These are phyloP conservation scores for Mesembryanthemum crystallinum DNA, from an alignment of 148 eudicot species.

Conservation along the genomic window DNA sequence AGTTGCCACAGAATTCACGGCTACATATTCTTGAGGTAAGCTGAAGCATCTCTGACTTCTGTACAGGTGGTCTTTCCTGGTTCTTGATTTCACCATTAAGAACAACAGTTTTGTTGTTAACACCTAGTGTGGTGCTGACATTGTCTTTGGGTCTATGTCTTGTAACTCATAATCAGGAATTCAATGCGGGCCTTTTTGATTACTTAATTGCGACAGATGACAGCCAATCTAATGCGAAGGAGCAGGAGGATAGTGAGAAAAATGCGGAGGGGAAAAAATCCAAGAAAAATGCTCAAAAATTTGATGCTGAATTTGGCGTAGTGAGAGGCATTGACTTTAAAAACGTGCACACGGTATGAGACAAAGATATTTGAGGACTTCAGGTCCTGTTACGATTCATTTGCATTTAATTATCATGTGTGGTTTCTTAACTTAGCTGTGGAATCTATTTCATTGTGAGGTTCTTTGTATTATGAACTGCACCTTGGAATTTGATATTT, in stretches of 20 bases:
- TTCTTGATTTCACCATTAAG: background rate
- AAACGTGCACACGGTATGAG: slow-evolving; percentile 80
- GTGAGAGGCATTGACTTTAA: slow-evolving; percentile 97
- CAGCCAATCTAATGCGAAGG: slow-evolving; percentile 48
- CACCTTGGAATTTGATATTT: background rate
- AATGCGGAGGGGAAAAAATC: slow-evolving; percentile 45
- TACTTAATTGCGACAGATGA: slow-evolving; percentile 88
- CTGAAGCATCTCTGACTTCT: background rate
- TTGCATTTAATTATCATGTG: background rate
- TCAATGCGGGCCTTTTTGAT: slow-evolving; percentile 94
- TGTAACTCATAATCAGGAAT: slow-evolving; percentile 46
- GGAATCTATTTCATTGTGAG: background rate
- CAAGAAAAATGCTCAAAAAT: slow-evolving; percentile 47
- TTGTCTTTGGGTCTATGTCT: slow-evolving; percentile 2
- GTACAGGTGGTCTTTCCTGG: background rate
- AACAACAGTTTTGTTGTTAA: background rate
- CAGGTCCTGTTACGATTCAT: background rate
- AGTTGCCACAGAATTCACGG: slow-evolving; percentile 95
- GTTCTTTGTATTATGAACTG: background rate
- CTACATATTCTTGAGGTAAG: slow-evolving; percentile 92
- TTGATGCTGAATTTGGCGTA: slow-evolving; percentile 91
- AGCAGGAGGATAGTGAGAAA: slow-evolving; percentile 45
- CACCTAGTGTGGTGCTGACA: background rate
- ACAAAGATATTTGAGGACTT: background rate
- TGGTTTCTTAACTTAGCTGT: background rate